These are phyloP conservation scores for Sedum album DNA, from an alignment of 164 flowering plant genomes.

Conservation along the genomic window DNA sequence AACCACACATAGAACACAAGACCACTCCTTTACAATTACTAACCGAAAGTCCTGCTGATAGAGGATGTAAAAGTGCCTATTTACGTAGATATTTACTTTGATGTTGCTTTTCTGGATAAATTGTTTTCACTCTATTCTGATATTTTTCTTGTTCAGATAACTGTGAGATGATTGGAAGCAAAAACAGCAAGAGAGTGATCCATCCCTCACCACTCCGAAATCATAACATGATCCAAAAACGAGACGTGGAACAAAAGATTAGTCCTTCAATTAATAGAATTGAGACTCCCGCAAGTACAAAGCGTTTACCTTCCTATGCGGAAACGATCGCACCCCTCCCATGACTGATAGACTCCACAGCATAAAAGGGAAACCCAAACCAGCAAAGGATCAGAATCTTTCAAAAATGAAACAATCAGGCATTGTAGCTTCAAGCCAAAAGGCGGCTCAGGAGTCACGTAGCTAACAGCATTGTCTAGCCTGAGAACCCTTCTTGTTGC, in stretches of 20 bases:
- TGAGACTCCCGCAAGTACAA: conserved; percentile 16
- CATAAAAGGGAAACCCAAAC: neutral
- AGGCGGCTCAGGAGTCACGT: neutral
- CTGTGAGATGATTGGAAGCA: conserved; percentile 37
- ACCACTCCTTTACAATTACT: conserved; percentile 12
- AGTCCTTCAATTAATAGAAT: conserved; percentile 12
- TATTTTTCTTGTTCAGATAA: conserved; percentile 28
- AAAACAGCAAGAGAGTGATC: conserved; percentile 19
- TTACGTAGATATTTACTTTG: neutral
- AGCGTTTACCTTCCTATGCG: conserved; percentile 13
- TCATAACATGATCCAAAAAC: conserved; percentile 21
- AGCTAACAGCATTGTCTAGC: neutral
- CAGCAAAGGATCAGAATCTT: neutral
- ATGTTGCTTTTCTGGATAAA: conserved; percentile 29
- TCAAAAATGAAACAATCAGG: neutral
- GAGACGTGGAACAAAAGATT: conserved; percentile 19
- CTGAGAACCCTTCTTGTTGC: neutral
- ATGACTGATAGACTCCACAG: neutral
- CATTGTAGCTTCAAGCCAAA: neutral
- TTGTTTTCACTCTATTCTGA: neutral
- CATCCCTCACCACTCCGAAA: conserved; percentile 22
- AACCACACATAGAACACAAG: conserved; percentile 21
- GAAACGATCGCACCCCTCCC: neutral
- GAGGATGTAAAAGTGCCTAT: conserved; percentile 1
- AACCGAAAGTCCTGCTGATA: conserved; percentile 15